Percentiles rank a stretch among this genome's conserved stretches.
Evolutionary conservation across 106 monocot species (phyloP).

Genomic region (Dendrobium huoshanense): DNA sequence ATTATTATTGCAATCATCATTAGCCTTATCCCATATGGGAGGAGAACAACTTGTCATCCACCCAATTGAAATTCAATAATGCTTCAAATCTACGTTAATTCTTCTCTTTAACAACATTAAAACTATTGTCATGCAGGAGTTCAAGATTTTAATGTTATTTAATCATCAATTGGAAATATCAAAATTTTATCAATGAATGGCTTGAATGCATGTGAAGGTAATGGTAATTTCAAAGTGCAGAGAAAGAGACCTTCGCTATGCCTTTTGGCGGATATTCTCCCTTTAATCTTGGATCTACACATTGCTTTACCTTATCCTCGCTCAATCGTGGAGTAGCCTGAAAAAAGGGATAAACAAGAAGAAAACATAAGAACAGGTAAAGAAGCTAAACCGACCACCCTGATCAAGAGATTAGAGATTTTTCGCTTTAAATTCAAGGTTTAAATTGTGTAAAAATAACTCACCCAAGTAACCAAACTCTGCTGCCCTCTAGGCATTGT

Average conservation of each 20-base stretch:
- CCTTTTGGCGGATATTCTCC: slow-evolving; percentile 42
- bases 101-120: no score
- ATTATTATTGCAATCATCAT: no score
- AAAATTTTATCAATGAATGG: no score
- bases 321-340: slow-evolving; percentile 52
- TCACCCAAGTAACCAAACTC: slow-evolving; percentile 24
- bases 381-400: background rate
- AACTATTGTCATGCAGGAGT: no score
- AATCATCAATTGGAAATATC: no score
- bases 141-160: no score
- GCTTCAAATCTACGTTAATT: no score
- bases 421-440: background rate
- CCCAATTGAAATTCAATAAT: no score
- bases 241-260: slow-evolving; percentile 15
- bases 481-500: slow-evolving; percentile 21
- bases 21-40: no score
- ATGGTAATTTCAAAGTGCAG: no score
- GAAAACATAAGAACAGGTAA: background rate
- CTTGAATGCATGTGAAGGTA: no score
- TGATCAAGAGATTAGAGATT: background rate
- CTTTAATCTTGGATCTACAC: slow-evolving; percentile 41
- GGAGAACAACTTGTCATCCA: no score
- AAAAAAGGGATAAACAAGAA: background rate
- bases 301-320: slow-evolving; percentile 48
- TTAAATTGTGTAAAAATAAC: background rate